Conservation (phyloP, 371 early-diverging fungal species). For the Blyttiomyces sp. region DNA sequence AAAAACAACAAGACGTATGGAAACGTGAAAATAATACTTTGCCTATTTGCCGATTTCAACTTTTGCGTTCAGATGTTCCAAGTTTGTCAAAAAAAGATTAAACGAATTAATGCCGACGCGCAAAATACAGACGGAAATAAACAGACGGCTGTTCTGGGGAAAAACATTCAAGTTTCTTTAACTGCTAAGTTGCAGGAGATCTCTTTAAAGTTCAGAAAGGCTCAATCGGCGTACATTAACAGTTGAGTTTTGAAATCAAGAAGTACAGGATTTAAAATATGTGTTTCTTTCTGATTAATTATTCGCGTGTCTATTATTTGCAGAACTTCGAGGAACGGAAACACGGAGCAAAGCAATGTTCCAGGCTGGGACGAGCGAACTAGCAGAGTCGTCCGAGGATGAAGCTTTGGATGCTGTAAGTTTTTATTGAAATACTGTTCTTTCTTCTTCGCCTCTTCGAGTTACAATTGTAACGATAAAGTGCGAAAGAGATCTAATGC, state of each 20-base stretch:
- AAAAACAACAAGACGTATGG: neutral
- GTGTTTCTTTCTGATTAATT: no score
- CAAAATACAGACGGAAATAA: constrained; percentile 34
- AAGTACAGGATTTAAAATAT: neutral
- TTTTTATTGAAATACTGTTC: no score
- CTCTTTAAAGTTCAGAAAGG: constrained; percentile 74
- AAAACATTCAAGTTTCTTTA: constrained; percentile 84
- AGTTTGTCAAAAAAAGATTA: constrained; percentile 74
- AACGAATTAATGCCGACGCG: constrained; percentile 57
- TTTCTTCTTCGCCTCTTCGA: no score
- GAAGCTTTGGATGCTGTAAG: constrained; percentile 43
- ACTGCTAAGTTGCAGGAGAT: constrained; percentile 87
- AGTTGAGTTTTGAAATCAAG: constrained; percentile 43
- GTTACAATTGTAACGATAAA: no score
- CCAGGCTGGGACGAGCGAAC: constrained; percentile 12
- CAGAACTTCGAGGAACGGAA: constrained; percentile 46
- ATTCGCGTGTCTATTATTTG: neutral
- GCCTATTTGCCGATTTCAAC: neutral
- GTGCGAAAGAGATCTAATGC: no score
- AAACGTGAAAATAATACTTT: neutral
- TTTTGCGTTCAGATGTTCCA: constrained; percentile 73
- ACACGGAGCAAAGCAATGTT: constrained; percentile 35
- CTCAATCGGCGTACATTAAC: constrained; percentile 83
- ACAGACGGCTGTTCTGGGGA: constrained; percentile 69
- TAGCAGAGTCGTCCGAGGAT: no score